Evolutionary conservation across 257 asterid species (phyloP), one percentile per base, ranked within the genome.

Genomic region (Prunella vulgaris): DNA sequence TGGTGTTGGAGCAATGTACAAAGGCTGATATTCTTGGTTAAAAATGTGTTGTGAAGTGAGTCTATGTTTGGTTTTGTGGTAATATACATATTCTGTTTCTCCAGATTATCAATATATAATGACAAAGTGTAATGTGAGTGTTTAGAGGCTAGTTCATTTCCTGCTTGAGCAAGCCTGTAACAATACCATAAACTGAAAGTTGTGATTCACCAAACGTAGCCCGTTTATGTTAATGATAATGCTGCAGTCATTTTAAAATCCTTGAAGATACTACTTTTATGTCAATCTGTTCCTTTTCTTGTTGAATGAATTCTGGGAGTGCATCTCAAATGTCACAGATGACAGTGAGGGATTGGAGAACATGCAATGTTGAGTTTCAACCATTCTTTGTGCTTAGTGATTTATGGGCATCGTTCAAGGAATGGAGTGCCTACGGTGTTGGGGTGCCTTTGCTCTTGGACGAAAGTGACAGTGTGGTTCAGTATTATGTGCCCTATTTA

Each of bases 361-460:
- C 83, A 6, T 61, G 91, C 71, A 88, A 81, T 71, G 77, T 60
- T 12, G 96, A 87, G 78, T 83, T 64, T 64, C 90, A 77, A 79
- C 91, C 95, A 9, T 89, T 83, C 81, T 93, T 86, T 67, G 82
- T 84, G 75, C 88, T 93, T 5, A 90, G 95, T 63, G 96, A 90
- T 82, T 76, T 93, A 15, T 93, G 96, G 96, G 95, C 84, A 38
- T 86, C 96, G 6, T 93, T 87, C 71, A 86, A 84, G 81, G 96
- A 93, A 76, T 90, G 97, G 99, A 93, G 99, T 74, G 99, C 93
- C 5, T 90, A 89, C 78, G 99, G 99, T 74, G 86, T 87, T 64
- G 99, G 97, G 69, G 99, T 93, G 75, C 99, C 97, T 10, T 75
- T 93, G 86, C 69, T 89, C 66, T 76, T 93, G 79, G 77, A 86